Percentiles rank a stretch among this genome's conserved stretches.
These are phyloP conservation scores for Priceomyces carsonii DNA, from an alignment of 805 yeast genomes.

Conservation along the genomic window DNA sequence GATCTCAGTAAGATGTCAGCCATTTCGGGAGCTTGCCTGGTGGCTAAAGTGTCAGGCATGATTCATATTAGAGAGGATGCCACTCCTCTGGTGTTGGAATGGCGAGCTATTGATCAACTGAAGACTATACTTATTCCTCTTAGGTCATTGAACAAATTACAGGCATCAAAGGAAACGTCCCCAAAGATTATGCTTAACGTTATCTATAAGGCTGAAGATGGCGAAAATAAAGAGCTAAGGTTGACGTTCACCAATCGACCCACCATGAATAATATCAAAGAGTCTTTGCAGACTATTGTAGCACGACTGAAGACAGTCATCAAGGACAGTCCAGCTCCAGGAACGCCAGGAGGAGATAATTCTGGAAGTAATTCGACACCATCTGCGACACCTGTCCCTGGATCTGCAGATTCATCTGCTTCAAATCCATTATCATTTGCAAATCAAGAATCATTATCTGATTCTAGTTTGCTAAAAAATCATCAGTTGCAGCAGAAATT, in stretches of 20 bases:
- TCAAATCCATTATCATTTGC: conserved; percentile 20
- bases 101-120: conserved; percentile 45
- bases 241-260: conserved; percentile 71
- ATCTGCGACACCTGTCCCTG: conserved; percentile 9
- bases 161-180: conserved; percentile 67
- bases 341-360: conserved; percentile 6
- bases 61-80: conserved; percentile 41
- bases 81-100: conserved; percentile 41
- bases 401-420: conserved; percentile 5
- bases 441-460: conserved; percentile 30
- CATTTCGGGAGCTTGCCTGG: conserved; percentile 45
- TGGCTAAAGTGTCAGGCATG: conserved; percentile 42
- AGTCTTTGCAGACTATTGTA: conserved; percentile 64
- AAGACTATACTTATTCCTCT: conserved; percentile 35
- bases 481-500: conserved; percentile 77
- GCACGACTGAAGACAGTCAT: conserved; percentile 62
- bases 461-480: conserved; percentile 61
- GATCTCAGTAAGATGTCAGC: conserved; percentile 23
- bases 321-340: conserved; percentile 32
- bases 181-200: conserved; percentile 69
- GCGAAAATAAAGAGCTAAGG: conserved; percentile 28
- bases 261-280: conserved; percentile 74
- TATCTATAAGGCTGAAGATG: conserved; percentile 42
- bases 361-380: conserved; percentile 7
- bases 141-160: conserved; percentile 44